Percentiles rank a stretch among this genome's conserved stretches.
Evolutionary conservation across 163 green algal genomes (phyloP).

Genomic region (Volvox carteri): DNA sequence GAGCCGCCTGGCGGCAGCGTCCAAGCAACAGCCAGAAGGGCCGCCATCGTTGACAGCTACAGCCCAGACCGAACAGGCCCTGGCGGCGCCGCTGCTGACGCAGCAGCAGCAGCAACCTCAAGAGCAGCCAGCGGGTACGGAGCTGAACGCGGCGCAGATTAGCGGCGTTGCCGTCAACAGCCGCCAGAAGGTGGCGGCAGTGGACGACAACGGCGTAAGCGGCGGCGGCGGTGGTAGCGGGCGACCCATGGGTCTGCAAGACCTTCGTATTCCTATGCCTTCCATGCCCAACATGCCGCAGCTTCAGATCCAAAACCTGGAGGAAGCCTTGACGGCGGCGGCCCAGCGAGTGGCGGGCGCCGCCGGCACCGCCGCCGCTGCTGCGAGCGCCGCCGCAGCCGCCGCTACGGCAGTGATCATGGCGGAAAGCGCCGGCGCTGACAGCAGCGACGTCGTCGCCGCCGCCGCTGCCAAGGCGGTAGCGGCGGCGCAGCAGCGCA

Average conservation of each 20-base stretch:
- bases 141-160: background rate
- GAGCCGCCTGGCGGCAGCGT: background rate
- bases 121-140: background rate
- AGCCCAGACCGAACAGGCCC: background rate
- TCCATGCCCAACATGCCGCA: constrained; percentile 26
- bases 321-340: constrained; percentile 29
- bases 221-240: background rate
- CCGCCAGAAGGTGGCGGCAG: background rate
- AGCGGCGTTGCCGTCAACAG: background rate
- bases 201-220: background rate
- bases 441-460: background rate
- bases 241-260: background rate
- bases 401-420: constrained; percentile 42
- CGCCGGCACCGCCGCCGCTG: constrained; percentile 44
- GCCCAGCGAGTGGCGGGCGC: constrained; percentile 24
- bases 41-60: background rate
- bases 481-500: background rate
- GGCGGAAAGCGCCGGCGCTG: background rate
- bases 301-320: constrained; percentile 47
- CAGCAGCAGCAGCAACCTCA: constrained; percentile 15
- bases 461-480: background rate
- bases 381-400: constrained; percentile 48
- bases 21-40: background rate
- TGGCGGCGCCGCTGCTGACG: background rate
- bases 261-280: constrained; percentile 23